Evolutionary conservation across 164 flowering plant species (phyloP).

Genomic region (Aristolochia contorta): DNA sequence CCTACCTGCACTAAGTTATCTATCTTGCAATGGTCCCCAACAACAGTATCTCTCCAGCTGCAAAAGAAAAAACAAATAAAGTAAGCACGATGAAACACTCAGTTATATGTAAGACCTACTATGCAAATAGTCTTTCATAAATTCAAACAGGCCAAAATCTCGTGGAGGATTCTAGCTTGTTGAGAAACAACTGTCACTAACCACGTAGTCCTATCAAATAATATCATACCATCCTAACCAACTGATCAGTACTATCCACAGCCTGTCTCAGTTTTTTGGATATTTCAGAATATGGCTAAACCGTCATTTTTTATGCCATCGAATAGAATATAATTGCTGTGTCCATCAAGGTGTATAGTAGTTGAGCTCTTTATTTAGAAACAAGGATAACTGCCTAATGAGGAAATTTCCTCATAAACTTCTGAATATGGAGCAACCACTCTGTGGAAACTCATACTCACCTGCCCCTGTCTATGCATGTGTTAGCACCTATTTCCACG

Average conservation of each 20-base stretch:
- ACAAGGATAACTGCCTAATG: not conserved
- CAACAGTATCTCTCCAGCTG: slow-evolving; percentile 94
- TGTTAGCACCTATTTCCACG: slow-evolving; percentile 89
- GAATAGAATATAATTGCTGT: no score
- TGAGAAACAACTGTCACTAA: not conserved
- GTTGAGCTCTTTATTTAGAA: not conserved
- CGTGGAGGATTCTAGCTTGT: not conserved
- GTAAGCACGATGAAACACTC: not conserved
- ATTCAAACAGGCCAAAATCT: not conserved
- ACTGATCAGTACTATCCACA: no score
- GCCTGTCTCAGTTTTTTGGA: no score
- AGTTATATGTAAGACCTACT: not conserved
- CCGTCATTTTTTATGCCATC: no score
- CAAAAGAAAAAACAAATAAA: slow-evolving; percentile 14
- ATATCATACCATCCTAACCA: no score
- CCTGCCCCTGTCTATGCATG: slow-evolving; percentile 97
- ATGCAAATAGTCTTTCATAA: no score
- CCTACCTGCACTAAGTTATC: slow-evolving; percentile 91
- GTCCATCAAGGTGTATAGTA: no score
- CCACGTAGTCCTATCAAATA: not conserved
- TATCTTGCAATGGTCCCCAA: slow-evolving; percentile 78
- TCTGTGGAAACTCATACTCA: slow-evolving; percentile 7
- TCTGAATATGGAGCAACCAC: not conserved
- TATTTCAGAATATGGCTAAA: no score
- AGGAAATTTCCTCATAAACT: no score